Evolutionary conservation across 2,329 filamentous ascomycete genomes (phyloP).

Genomic region (Monilinia laxa): DNA sequence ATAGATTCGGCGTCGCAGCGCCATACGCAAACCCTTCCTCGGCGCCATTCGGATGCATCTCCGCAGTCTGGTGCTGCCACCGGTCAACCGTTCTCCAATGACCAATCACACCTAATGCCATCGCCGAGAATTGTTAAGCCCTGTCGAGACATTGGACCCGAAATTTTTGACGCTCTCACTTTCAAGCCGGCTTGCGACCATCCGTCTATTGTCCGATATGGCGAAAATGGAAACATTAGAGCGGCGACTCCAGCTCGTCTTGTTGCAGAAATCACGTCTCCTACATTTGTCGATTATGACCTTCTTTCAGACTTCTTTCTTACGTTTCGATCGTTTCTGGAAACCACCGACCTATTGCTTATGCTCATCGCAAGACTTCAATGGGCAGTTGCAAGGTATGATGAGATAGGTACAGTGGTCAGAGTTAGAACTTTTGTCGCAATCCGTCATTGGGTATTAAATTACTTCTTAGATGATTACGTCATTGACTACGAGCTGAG

Average conservation of each 20-base stretch:
- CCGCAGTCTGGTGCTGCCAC: constrained; percentile 31
- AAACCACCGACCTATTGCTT: constrained; percentile 70
- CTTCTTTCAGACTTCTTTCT: constrained; percentile 97
- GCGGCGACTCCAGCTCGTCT: constrained; percentile 89
- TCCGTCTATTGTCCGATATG: constrained; percentile 77
- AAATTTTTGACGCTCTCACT: constrained; percentile 80
- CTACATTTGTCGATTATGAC: constrained; percentile 94
- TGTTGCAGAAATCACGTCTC: constrained; percentile 94
- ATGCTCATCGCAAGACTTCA: constrained; percentile 81
- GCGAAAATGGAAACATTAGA: constrained; percentile 70
- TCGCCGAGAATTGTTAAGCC: constrained; percentile 30
- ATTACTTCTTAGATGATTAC: constrained; percentile 97
- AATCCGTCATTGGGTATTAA: constrained; percentile 93
- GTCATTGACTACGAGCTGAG: constrained; percentile 73
- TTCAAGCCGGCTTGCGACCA: constrained; percentile 79
- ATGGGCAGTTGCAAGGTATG: constrained; percentile 78
- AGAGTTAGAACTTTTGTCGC: constrained; percentile 94
- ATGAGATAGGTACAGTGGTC: constrained; percentile 90
- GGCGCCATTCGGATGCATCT: constrained; percentile 39
- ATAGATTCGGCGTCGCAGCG: constrained; percentile 31
- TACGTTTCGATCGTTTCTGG: constrained; percentile 86
- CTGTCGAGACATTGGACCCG: constrained; percentile 57
- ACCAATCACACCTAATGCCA: constrained; percentile 23
- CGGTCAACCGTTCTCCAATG: constrained; percentile 26
- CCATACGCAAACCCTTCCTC: constrained; percentile 34